Base-by-base conservation (phyloP, 108 stramenopile genomes). In the Pseudonitzschia multistriata region DNA sequence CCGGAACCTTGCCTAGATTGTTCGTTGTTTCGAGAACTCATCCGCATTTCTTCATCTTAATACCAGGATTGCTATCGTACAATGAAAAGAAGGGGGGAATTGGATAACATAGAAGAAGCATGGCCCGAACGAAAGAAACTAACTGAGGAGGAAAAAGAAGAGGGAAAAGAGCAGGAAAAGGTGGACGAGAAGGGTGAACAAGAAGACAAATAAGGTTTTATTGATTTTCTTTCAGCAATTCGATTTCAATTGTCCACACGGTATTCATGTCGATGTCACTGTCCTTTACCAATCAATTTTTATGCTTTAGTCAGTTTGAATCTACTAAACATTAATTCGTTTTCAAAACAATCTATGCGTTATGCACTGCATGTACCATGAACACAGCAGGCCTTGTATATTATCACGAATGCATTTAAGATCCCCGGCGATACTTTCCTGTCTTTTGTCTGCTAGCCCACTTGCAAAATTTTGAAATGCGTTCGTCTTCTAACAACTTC, bases 401-500 rank as follows among this genome's bases (percentile, higher is more conserved):
- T n/a, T n/a, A 13, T 45, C 42, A 45, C 3, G 42, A 45, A n/a
- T n/a, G n/a, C n/a, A n/a, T n/a, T n/a, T n/a, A n/a, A n/a, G n/a
- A n/a, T n/a, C n/a, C n/a, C 42, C 42, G 3, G 11, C 42, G 27
- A 72, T 84, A 83, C 56, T 81, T 86, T 7, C 89, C 86, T 33
- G 78, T 35, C 33, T 57, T 49, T 76, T 90, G 90, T 53, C 87
- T 86, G 50, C 47, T 85, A 13, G 81, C 83, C 87, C 87, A 91
- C 67, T 83, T 85, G 40, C 77, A 84, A 74, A 88, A 91, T 36
- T 85, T 87, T 48, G 70, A 67, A 39, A 88, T 76, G 40, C 73
- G 67, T 42, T 76, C 72, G 65, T 84, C 79, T 19, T 57, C 73
- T 31, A 88, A 57, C 21, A 91, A 70, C 24, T 72, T 66, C 17